Conservation (phyloP, 306 rosid species). For the Albizia julibrissin region DNA sequence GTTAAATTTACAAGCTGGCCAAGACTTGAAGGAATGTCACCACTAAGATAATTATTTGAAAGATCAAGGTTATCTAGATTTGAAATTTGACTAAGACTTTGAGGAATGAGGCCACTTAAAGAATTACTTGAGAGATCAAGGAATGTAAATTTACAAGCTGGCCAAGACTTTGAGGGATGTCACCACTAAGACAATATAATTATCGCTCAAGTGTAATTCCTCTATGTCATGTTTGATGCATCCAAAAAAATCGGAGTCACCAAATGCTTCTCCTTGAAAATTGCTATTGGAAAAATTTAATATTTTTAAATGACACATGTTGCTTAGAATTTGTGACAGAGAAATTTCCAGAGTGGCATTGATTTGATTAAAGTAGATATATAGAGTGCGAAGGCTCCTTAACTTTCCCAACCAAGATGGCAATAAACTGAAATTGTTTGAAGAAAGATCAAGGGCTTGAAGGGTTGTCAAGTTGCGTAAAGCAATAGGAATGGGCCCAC, state of each 20-base stretch:
- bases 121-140: not conserved
- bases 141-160: rapidly evolving
- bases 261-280: not conserved
- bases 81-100: too few species aligned
- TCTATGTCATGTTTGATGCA: not conserved
- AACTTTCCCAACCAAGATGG: conserved; percentile 1
- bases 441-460: not conserved
- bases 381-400: not conserved
- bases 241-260: not conserved
- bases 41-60: not conserved
- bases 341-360: not conserved
- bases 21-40: not conserved
- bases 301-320: not conserved
- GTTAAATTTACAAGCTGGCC: not conserved
- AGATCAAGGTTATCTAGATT: not conserved
- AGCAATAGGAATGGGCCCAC: too few species aligned
- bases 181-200: not conserved
- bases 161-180: not conserved
- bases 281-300: not conserved
- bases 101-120: not conserved
- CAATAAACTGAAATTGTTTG: not conserved
- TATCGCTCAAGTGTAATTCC: not conserved
- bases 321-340: not conserved
- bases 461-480: too few species aligned
- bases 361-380: rapidly evolving